phyloP scores from a whole-genome alignment of 2,329 filamentous ascomycete genomes.

The Aureobasidium sp. region DNA sequence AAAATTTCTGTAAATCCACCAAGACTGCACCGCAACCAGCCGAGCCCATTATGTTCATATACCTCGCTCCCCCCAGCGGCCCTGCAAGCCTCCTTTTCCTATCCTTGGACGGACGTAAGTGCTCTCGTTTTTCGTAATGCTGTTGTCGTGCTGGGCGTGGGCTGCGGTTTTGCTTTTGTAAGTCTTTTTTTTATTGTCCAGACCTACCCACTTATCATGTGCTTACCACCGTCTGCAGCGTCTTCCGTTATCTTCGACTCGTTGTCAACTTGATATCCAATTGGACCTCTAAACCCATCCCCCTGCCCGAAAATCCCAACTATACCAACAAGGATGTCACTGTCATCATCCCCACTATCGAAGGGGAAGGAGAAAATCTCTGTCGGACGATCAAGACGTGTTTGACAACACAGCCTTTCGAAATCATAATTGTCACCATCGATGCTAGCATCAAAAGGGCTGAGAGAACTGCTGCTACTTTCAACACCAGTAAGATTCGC shows the following conservation, averaged over 20 bases:
- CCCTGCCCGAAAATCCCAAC: conserved; percentile 71
- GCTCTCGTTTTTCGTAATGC: conserved; percentile 18
- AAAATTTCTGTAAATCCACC: conserved; percentile 3
- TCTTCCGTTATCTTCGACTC: conserved; percentile 81
- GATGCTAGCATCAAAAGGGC: conserved; percentile 61
- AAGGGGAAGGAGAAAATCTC: conserved; percentile 77
- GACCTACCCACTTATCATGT: neutral
- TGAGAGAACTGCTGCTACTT: conserved; percentile 46
- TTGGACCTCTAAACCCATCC: conserved; percentile 79
- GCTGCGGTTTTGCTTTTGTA: conserved; percentile 19
- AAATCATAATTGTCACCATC: conserved; percentile 82
- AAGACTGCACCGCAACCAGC: conserved; percentile 8
- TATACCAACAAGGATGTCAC: conserved; percentile 80
- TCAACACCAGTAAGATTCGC: conserved; percentile 58
- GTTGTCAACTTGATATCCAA: conserved; percentile 80
- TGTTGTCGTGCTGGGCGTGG: conserved; percentile 18
- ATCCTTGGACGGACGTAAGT: neutral
- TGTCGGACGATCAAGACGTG: conserved; percentile 74
- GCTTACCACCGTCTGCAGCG: conserved; percentile 43
- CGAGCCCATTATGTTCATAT: conserved; percentile 13
- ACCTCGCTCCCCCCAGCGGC: neutral
- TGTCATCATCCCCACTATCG: conserved; percentile 87
- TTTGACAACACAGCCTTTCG: conserved; percentile 59
- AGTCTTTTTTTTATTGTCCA: conserved; percentile 3
- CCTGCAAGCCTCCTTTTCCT: conserved; percentile 8